Evolutionary conservation across 2,329 filamentous ascomycete genomes (phyloP), one percentile per base, ranked within the genome.

Genomic region (Pseudogymnoascus sp.): DNA sequence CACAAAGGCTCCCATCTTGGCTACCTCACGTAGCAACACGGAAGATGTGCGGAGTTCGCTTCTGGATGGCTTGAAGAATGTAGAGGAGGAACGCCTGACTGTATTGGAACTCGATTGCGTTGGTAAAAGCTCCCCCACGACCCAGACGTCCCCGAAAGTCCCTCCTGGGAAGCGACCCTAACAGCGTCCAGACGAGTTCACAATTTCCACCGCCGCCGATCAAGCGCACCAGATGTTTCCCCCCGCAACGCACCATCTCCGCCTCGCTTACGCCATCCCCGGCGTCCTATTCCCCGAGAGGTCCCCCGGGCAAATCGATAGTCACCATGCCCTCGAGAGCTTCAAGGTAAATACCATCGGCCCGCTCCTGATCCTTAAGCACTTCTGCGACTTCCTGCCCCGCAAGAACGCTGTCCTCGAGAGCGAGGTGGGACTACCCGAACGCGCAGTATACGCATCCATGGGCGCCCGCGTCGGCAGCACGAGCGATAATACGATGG

Each of bases 401-500:
- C 80, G 78, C 14, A 86, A 83, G 67, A 72, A 78, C 4, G 78
- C 79, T 0, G 65, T 73, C 5, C 66, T 81, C 12, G 23, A 21
- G 37, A 68, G 31, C 69, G 72, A 19, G 6, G 12, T 14, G 35
- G 70, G 76, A 0, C 76, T 88, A 2, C 78, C 81, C 0, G 63
- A 68, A 0, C 78, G 82, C 62, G 84, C 89, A 0, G 82, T 86
- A 2, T 90, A 87, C 79, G 81, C 88, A n/a, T 83, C 83, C 70
- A 89, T 92, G 85, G 87, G 88, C 5, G 91, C 90, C 1, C 84
- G 91, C 45, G 88, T 95, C 0, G 90, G 90, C 8, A 88, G 83
- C 33, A 88, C 88, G 21, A 77, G 81, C 0, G 89, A 93, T 68
- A 93, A 95, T 69, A 71, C 75, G 2, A 78, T 86, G 0, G 91